These are phyloP conservation scores for Xylariaceae sp. DNA, from an alignment of 2,329 filamentous ascomycete species.

Conservation along the genomic window DNA sequence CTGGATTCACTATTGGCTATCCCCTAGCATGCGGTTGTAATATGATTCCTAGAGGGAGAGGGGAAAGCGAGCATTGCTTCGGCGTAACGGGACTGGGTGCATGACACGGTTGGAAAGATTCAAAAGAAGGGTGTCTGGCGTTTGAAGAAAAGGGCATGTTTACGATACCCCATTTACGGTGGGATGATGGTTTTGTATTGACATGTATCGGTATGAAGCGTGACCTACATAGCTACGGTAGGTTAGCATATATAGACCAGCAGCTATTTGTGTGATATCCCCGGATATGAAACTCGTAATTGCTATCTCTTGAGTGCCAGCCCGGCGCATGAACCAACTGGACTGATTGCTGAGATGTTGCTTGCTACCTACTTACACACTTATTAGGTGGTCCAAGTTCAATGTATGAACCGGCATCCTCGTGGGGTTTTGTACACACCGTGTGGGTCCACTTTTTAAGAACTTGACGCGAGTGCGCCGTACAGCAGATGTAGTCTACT, in stretches of 20 bases:
- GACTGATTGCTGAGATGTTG: no score
- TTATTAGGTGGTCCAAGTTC: no score
- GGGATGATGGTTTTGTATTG: conserved; percentile 1
- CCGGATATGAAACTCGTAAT: no score
- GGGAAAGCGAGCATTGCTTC: conserved; percentile 11
- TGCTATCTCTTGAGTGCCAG: no score
- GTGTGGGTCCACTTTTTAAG: conserved; percentile 5
- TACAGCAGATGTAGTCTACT: no score
- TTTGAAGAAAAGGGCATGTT: conserved; percentile 6
- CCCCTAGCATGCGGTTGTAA: conserved; percentile 19
- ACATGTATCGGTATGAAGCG: neutral
- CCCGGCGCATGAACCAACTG: no score
- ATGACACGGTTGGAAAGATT: conserved; percentile 14
- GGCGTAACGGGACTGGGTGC: conserved; percentile 15
- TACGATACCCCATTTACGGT: conserved; percentile 18
- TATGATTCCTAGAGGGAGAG: neutral
- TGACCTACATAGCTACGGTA: no score
- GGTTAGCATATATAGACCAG: no score
- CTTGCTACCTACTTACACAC: no score
- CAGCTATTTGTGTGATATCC: no score
- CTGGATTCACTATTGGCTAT: conserved; percentile 52
- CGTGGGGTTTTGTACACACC: no score
- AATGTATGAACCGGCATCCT: no score
- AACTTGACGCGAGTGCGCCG: conserved; percentile 13
- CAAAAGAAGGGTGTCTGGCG: conserved; percentile 15